phyloP scores from a whole-genome alignment of 768 basidiomycete genomes.

The Tricholoma matsutake region DNA sequence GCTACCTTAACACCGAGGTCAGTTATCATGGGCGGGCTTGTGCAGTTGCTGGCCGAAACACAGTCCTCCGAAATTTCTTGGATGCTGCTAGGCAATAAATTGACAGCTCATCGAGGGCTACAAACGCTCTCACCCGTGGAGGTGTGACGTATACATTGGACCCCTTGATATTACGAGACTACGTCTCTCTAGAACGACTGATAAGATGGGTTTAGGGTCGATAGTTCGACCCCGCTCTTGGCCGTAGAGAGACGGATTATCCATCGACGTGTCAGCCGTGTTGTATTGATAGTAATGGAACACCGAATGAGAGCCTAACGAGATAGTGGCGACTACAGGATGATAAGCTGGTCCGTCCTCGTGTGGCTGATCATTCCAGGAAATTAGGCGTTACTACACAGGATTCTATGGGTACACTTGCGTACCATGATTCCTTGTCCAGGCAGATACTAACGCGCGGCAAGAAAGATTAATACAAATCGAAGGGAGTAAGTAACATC shows the following conservation, averaged over 20 bases:
- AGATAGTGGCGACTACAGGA: constrained; percentile 88
- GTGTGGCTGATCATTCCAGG: constrained; percentile 63
- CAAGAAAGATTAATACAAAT: not conserved
- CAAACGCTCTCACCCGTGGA: constrained; percentile 60
- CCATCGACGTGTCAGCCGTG: constrained; percentile 16
- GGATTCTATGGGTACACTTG: not conserved
- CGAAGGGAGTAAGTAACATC: not conserved
- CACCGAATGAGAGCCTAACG: constrained; percentile 77
- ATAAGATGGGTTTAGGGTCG: constrained; percentile 60
- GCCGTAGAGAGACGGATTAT: constrained; percentile 15
- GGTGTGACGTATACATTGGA: constrained; percentile 62
- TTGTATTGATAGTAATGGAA: constrained; percentile 80
- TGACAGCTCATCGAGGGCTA: not conserved
- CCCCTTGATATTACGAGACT: constrained; percentile 77
- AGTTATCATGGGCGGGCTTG: constrained; percentile 22
- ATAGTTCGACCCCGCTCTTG: constrained; percentile 48
- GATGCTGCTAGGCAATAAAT: constrained; percentile 42
- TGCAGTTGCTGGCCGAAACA: constrained; percentile 25
- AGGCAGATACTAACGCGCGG: constrained; percentile 59
- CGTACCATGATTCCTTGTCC: constrained; percentile 91
- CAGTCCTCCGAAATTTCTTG: constrained; percentile 52
- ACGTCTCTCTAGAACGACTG: constrained; percentile 80
- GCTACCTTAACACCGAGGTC: constrained; percentile 40
- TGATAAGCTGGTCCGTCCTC: constrained; percentile 89
- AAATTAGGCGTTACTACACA: not conserved